Base-by-base conservation (phyloP, 352 stramenopile genomes). In the Globisporangium irregulare region DNA sequence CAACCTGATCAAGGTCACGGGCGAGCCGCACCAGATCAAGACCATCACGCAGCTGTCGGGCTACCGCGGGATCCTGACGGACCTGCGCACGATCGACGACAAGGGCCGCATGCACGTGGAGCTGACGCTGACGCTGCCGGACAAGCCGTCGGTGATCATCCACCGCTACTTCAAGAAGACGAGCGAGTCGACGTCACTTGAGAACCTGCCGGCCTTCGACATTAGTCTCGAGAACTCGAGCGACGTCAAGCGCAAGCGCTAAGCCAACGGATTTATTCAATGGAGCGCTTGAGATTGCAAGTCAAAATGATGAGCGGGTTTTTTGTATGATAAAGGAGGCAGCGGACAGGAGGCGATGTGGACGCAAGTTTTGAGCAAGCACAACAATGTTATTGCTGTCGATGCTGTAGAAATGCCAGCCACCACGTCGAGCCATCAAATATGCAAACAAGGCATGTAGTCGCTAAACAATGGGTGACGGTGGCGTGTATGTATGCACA, bases 161-260 rank as follows among this genome's bases (percentile, higher is more conserved):
- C 81, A 85, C 50, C 86, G 88, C 54, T 94, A 86, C 75, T 96
- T 96, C 66, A 89, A 93, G 64, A 96, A 96, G 80, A 89, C 79
- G 24, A 94, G 86, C 71, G 87, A 94, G 54, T 96, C 88, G 61
- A 93, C 82, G 60, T 94, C 88, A 67, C 76, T 96, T 50, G 88
- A 96, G 69, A 96, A 96, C 74, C 77, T 96, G 12, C 88, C 88
- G 64, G 72, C 85, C 29, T 96, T 94, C 73, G 88, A 96, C 71
- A 93, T 94, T 24, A 90, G 80, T 43, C 80, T 92, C 18, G 88
- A 96, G 69, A 91, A 84, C 0, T 79, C 88, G 53, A 84, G 84
- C 29, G 88, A 96, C 64, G 80, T 91, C 46, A 96, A 96, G 79
- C 84, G 88, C 70, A 96, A 94, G 72, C 85, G 88, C 70, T 95